Base-by-base conservation (phyloP, 2,329 filamentous ascomycete genomes). In the Polytolypa hystricis region DNA sequence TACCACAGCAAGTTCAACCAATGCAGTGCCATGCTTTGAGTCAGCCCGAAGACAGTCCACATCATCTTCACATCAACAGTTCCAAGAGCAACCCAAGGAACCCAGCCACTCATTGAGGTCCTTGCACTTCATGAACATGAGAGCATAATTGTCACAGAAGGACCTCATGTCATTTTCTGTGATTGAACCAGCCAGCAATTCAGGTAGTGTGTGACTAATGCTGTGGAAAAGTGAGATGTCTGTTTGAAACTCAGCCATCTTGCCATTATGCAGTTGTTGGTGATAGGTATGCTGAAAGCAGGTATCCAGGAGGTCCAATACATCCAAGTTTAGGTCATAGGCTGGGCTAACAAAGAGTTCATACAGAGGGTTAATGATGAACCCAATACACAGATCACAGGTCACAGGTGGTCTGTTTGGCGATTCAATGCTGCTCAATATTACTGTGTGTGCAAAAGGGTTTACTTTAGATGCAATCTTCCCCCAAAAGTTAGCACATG, bases 91-190 rank as follows among this genome's bases (percentile, higher is more conserved):
- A n/a, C n/a, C n/a, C n/a, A n/a, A n/a, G n/a, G n/a, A n/a, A n/a
- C n/a, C n/a, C n/a, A n/a, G n/a, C n/a, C n/a, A n/a, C n/a, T n/a
- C n/a, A n/a, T n/a, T n/a, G n/a, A n/a, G 4, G 28, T 17, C 14
- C 28, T 10, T 10, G 14, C n/a, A n/a, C 12, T 30, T 11, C 28
- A 30, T 30, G 28, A 30, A 30, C 14, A 10, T 30, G 28, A 30
- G 12, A 11, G 14, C 28, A 30, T 30, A 30, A 30, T 30, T 11
- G 5, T 30, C 28, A 11, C 28, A 11, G 28, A 30, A 30, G 12
- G 14, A 30, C 29, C 29, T 30, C 29, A 30, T 15, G 29, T 17
- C 29, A 6, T 30, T 30, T 30, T 30, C 29, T 30, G 29, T 30
- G 3, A 30, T 30, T 17, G 15, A 30, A 30, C 29, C 19, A 18